These are phyloP conservation scores for Candida tunisiensis DNA, from an alignment of 1,139 yeast species.

Conservation along the genomic window DNA sequence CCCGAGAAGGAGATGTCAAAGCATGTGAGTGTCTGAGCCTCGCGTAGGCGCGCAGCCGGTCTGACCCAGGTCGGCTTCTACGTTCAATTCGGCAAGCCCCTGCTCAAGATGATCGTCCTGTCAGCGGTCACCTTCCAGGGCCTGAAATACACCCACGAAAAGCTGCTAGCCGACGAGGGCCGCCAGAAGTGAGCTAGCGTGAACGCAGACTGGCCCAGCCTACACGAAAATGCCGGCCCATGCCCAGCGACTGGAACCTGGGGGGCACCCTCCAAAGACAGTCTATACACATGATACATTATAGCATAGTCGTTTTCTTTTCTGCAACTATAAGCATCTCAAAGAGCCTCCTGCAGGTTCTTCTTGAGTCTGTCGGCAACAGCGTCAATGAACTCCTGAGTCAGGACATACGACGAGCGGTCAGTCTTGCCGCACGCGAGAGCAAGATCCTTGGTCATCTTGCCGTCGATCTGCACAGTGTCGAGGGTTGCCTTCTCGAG, in stretches of 20 bases:
- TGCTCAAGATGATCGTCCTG: constrained; percentile 7
- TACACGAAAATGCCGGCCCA: no score
- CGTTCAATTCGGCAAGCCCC: constrained; percentile 9
- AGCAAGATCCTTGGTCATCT: constrained; percentile 94
- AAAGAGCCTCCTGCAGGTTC: constrained; percentile 6
- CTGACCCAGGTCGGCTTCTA: constrained; percentile 7
- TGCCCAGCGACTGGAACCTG: no score
- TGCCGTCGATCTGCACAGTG: constrained; percentile 70
- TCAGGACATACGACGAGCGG: constrained; percentile 64
- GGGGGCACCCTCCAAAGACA: neutral
- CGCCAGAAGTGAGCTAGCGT: no score
- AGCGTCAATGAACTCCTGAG: constrained; percentile 80
- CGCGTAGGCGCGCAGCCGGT: neutral
- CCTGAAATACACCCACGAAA: constrained; percentile 4
- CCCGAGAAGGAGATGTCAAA: constrained; percentile 2
- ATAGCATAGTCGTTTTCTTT: neutral
- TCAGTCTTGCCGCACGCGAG: constrained; percentile 75
- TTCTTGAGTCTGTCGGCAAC: constrained; percentile 37
- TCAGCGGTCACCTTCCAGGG: constrained; percentile 8
- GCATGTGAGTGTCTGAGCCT: constrained; percentile 1
- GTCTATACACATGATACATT: neutral
- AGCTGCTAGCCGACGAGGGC: constrained; percentile 4
- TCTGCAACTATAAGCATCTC: neutral
- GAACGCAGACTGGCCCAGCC: no score
- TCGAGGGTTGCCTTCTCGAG: constrained; percentile 75